Evolutionary conservation across 768 basidiomycete genomes (phyloP), one percentile per base, ranked within the genome.

Genomic region (Suillus subluteus): DNA sequence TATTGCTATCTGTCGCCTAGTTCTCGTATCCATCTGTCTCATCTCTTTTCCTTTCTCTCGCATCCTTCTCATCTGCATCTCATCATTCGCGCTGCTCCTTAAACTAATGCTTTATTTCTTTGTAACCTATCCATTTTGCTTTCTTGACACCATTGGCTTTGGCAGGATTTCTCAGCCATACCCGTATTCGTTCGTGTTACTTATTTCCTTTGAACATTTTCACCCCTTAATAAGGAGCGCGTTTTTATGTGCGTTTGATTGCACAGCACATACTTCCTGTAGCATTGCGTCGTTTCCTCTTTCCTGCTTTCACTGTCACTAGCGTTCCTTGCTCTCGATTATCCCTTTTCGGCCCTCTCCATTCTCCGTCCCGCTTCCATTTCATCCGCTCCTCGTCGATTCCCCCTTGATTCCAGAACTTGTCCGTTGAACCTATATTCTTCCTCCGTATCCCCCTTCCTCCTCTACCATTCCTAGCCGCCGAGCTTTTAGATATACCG

Each of bases 151-250:
- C 72, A 65, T 68, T 48, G 73, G 75, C 74, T 76, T 50, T 43
- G 70, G 71, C 75, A 77, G 59, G 75, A 77, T 69, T 76, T 72
- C 78, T 71, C 71, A 68, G 75, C 74, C 74, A 67, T 62, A 56
- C 58, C 23, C 59, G 50, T 64, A 70, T 70, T 35, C 37, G 23
- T 23, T 56, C 50, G 46, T 75, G 75, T 73, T 68, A 78, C 78
- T 78, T 79, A 78, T 78, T 70, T 56, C 63, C 74, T 75, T 71
- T 73, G 75, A 68, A 75, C 76, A 75, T 79, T 76, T 26, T 78
- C 75, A 74, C 70, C 70, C 66, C 73, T 79, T 70, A 72, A 69
- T 73, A 69, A 74, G 76, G 78, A 76, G 76, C 69, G 72, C 76
- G 65, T 71, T 74, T 70, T 74, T 70, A 52, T 67, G 67, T 70